Percentiles rank a stretch among this genome's conserved stretches.
phyloP scores from a whole-genome alignment of 2,329 filamentous ascomycete genomes.

The Penicillium janthinellum region DNA sequence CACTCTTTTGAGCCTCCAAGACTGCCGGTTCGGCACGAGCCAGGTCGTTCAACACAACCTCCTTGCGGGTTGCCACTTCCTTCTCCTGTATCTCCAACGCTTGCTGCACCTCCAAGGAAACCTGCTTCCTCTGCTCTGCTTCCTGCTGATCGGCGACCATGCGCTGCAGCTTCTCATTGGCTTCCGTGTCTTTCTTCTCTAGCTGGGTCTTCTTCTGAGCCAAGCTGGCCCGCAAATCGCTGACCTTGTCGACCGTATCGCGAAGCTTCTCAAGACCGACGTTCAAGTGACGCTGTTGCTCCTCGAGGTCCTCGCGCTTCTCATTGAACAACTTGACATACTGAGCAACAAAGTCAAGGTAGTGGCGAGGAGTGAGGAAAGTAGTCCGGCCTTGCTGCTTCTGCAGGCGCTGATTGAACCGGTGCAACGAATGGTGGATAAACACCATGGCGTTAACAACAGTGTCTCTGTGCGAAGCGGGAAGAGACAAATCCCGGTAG shows the following conservation, averaged over 20 bases:
- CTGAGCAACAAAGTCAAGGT: constrained; percentile 95
- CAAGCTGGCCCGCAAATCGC: constrained; percentile 84
- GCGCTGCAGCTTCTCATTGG: constrained; percentile 93
- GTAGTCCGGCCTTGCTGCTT: constrained; percentile 92
- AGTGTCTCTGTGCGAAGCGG: constrained; percentile 85
- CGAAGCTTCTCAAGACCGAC: constrained; percentile 96
- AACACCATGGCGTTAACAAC: constrained; percentile 99
- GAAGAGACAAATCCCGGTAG: constrained; percentile 80
- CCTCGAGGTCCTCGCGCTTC: constrained; percentile 96
- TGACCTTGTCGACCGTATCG: constrained; percentile 96
- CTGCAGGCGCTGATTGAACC: constrained; percentile 82
- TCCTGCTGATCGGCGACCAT: constrained; percentile 97
- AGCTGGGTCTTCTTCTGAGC: constrained; percentile 93
- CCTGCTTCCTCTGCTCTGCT: constrained; percentile 86
- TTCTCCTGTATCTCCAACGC: constrained; percentile 86
- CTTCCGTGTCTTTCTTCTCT: constrained; percentile 90
- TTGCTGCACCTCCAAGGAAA: constrained; percentile 84
- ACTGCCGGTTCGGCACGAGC: constrained; percentile 92
- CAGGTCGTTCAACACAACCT: constrained; percentile 84
- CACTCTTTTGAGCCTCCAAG: constrained; percentile 87
- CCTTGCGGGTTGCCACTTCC: constrained; percentile 78
- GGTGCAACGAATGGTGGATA: constrained; percentile 90
- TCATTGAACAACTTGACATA: constrained; percentile 97
- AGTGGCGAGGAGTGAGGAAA: constrained; percentile 93
- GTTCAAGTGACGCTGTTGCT: constrained; percentile 97